Evolutionary conservation across 2,329 filamentous ascomycete genomes (phyloP), one percentile per base, ranked within the genome.

Genomic region (Cadophora sp.): DNA sequence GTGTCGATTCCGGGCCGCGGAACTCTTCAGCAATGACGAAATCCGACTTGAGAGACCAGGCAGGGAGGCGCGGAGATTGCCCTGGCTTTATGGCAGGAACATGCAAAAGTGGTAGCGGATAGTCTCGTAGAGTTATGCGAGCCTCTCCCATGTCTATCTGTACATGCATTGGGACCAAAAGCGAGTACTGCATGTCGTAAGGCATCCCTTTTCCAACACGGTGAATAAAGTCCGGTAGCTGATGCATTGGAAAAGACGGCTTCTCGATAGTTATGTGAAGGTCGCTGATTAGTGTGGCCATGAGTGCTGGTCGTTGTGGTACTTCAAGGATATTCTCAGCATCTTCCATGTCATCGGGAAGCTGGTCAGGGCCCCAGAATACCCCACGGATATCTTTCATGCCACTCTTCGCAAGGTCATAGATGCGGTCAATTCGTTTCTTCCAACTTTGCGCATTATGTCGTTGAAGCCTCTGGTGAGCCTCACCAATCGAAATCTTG

Each of bases 11-110:
- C 16, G 87, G 80, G 22, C 93, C 92, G 68, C 94, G 87, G 73
- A 90, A 97, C 77, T 99, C 96, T 80, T 99, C 96, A 0, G 94
- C 96, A 68, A 99, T 90, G 5, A 99, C 94, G 77, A 99, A 97
- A 75, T 99, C 93, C 1, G 94, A 92, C 72, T 89, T 91, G 62
- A 99, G 82, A 0, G 92, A 93, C 77, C 97, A 87, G 60, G 94
- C 91, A n/a, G 92, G 90, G 39, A 94, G 80, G 65, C 92, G 88
- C 5, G 91, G 87, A 0, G 94, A 92, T 76, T 98, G 95, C 0
- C 90, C 90, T 18, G 89, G 83, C 68, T 92, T 91, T 68, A 97
- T 87, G 0, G 90, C 86, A 0, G 96, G 96, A 22, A 99, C 92
- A 77, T 99, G 96, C 36, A 99, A 79, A 30, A 99, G 82, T 4